Evolutionary conservation across 257 asterid species (phyloP), one percentile per base, ranked within the genome.

Genomic region (Ilex aquifolium): DNA sequence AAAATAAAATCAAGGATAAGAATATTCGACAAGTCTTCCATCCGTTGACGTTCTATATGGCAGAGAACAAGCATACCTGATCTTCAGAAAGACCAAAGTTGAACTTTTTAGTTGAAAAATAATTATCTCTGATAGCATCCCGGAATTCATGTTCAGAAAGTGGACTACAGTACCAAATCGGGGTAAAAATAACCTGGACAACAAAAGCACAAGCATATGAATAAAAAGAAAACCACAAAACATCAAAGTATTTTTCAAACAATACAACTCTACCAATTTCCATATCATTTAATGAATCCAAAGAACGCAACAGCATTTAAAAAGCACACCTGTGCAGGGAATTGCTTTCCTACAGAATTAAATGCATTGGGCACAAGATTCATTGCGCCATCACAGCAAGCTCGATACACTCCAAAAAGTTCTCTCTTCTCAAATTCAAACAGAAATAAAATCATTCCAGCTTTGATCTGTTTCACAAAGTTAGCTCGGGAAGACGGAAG

Each of bases 361-460:
- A 79, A 85, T 27, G 76, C 85, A 68, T 79, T 60, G 48, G 95
- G 90, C 48, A 63, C 72, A 66, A 87, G 80, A 72, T 87, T 83
- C 72, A 83, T 63, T 69, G 72, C 79, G 12, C 97, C 97, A 73
- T 90, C 88, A 53, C 85, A 74, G 64, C 74, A 67, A 51, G 97
- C 97, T 80, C 54, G 83, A 79, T 67, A 90, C 59, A 90, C 97
- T 65, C 97, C 97, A 74, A 73, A 87, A 7, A 90, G 85, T 58
- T 83, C 79, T 65, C 96, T 74, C 68, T 59, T 83, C 67, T 80
- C 84, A 65, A 49, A 79, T 56, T 90, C 95, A 75, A 90, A 87
- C 63, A 90, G 80, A 83, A 90, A 90, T 62, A 87, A 78, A 69
- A 80, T 74, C 96, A 88, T 87, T 71, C 97, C 97, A 55, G 68